These are phyloP conservation scores for Salvia hispanica DNA, from an alignment of 257 asterid species.

Conservation along the genomic window DNA sequence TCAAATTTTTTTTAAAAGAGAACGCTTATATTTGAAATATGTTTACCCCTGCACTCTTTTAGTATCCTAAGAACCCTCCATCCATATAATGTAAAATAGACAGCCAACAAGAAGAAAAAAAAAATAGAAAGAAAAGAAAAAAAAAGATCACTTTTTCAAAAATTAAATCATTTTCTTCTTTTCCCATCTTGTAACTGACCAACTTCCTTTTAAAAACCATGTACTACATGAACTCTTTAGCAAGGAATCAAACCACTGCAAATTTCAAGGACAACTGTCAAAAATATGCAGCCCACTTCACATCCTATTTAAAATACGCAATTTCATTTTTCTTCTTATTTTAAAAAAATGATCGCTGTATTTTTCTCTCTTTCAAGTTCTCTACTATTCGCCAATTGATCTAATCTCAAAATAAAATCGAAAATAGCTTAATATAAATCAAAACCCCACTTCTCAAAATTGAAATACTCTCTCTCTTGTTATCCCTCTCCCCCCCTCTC, in stretches of 20 bases:
- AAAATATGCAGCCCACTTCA: slow-evolving; percentile 58
- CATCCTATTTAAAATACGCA: slow-evolving; percentile 26
- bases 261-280: slow-evolving; percentile 72
- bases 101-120: not conserved
- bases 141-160: not conserved
- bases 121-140: no score
- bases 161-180: slow-evolving; percentile 5
- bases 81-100: not conserved
- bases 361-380: not conserved
- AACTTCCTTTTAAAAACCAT: slow-evolving; percentile 40
- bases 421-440: slow-evolving; percentile 40
- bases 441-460: slow-evolving; percentile 43
- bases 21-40: not conserved
- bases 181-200: slow-evolving; percentile 29
- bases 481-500: no score
- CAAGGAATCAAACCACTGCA: slow-evolving; percentile 53
- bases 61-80: slow-evolving; percentile 15
- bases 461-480: slow-evolving; percentile 21
- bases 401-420: slow-evolving; percentile 42
- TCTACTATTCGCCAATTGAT: slow-evolving; percentile 23
- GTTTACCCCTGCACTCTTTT: not conserved
- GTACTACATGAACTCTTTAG: slow-evolving; percentile 26
- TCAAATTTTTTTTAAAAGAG: not conserved
- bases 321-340: not conserved
- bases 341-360: not conserved